A percentile compares a stretch with the other conserved stretches of the same genome.
These are phyloP conservation scores for Metahyphopichia silvanorum DNA, from an alignment of 805 yeast species.

Conservation along the genomic window DNA sequence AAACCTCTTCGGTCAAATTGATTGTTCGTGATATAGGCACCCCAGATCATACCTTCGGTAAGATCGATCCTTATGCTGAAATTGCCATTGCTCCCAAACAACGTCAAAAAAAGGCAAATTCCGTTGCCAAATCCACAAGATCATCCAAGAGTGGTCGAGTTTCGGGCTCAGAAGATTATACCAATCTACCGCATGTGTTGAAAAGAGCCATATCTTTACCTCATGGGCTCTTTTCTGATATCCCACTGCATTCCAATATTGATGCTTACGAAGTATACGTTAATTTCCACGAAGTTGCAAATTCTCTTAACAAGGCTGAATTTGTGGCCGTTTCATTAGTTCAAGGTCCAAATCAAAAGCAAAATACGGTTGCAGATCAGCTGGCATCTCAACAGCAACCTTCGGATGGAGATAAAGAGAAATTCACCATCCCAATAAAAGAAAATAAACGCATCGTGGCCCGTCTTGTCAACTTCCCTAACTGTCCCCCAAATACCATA, in stretches of 20 bases:
- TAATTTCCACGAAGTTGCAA: constrained; percentile 36
- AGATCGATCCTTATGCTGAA: constrained; percentile 61
- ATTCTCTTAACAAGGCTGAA: constrained; percentile 31
- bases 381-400: constrained; percentile 4
- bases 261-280: constrained; percentile 43
- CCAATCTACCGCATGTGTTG: constrained; percentile 34
- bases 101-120: constrained; percentile 20
- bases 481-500: constrained; percentile 34
- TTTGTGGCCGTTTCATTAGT: constrained; percentile 51
- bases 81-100: constrained; percentile 71
- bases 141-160: constrained; percentile 15
- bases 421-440: constrained; percentile 10
- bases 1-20: constrained; percentile 58
- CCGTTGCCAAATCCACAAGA: constrained; percentile 19
- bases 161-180: constrained; percentile 17
- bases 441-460: constrained; percentile 51
- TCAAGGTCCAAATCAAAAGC: constrained; percentile 45
- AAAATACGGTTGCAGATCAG: constrained; percentile 9
- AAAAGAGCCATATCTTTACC: constrained; percentile 58
- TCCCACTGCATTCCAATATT: constrained; percentile 12
- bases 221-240: constrained; percentile 31
- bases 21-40: constrained; percentile 43
- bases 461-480: constrained; percentile 36
- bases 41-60: constrained; percentile 44
- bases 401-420: constrained; percentile 7